Conservation (phyloP, 306 rosid species). For the Styphnolobium japonicum region DNA sequence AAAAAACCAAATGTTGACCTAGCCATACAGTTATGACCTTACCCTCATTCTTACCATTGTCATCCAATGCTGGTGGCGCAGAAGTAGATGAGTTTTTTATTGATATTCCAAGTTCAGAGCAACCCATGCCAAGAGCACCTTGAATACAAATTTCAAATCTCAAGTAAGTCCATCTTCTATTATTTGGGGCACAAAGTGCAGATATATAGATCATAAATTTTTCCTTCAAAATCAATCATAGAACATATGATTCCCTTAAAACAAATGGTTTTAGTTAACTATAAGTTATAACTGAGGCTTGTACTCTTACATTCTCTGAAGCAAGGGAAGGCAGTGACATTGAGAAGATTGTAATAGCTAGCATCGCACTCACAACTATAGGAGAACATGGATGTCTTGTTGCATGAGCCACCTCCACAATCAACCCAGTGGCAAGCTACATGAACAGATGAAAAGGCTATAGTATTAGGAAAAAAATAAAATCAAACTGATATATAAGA, state of each 20-base stretch:
- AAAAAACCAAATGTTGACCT: not conserved
- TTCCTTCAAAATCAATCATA: not conserved
- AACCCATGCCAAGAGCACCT: constrained; percentile 74
- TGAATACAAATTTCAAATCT: constrained; percentile 24
- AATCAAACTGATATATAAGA: not conserved
- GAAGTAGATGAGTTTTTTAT: constrained; percentile 40
- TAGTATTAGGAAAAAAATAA: not conserved
- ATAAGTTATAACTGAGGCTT: not conserved
- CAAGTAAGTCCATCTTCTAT: not conserved
- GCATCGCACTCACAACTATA: constrained; percentile 57
- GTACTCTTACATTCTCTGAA: constrained; percentile 62
- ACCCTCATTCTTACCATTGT: constrained; percentile 32
- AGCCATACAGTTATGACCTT: constrained; percentile 17
- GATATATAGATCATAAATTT: not conserved
- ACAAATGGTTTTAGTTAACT: not conserved
- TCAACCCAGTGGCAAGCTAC: constrained; percentile 77
- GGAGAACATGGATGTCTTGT: constrained; percentile 52
- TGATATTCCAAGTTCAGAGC: constrained; percentile 65
- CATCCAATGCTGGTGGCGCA: constrained; percentile 39
- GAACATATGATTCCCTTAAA: not conserved
- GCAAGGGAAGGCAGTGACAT: constrained; percentile 67
- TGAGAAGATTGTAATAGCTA: constrained; percentile 72
- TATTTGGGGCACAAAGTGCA: not conserved
- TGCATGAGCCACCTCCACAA: constrained; percentile 85
- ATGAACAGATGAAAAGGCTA: not conserved